phyloP scores from a whole-genome alignment of 2,329 filamentous ascomycete species.

The Trematosphaeria pertusa region DNA sequence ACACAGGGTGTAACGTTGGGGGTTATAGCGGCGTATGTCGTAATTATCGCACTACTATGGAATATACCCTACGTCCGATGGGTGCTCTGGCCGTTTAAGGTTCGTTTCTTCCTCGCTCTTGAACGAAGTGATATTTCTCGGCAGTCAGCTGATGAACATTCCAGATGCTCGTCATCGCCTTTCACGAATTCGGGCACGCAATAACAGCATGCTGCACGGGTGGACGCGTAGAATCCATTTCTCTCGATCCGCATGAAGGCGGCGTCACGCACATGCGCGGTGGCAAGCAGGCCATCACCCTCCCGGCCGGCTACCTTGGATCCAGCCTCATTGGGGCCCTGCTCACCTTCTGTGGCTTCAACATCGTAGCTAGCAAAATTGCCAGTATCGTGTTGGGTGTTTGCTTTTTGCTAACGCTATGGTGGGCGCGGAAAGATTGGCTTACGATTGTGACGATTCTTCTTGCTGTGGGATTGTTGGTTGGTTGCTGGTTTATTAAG shows the following conservation, averaged over 20 bases:
- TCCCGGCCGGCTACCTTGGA: slow-evolving; percentile 80
- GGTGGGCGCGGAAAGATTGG: slow-evolving; percentile 83
- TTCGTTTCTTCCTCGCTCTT: slow-evolving; percentile 38
- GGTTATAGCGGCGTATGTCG: slow-evolving; percentile 74
- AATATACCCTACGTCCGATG: slow-evolving; percentile 79
- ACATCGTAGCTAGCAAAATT: slow-evolving; percentile 82
- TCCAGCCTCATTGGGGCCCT: slow-evolving; percentile 78
- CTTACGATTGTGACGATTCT: slow-evolving; percentile 75
- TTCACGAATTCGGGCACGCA: slow-evolving; percentile 81
- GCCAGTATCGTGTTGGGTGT: slow-evolving; percentile 75
- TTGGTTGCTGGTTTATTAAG: slow-evolving; percentile 81
- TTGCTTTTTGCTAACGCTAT: slow-evolving; percentile 79
- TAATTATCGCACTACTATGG: slow-evolving; percentile 78
- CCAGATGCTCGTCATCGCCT: slow-evolving; percentile 82
- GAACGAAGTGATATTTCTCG: slow-evolving; percentile 1
- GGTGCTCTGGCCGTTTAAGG: slow-evolving; percentile 82
- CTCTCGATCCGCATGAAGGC: slow-evolving; percentile 76
- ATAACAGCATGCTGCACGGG: slow-evolving; percentile 75
- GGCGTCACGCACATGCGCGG: slow-evolving; percentile 81
- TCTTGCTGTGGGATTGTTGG: slow-evolving; percentile 71
- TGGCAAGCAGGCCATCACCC: slow-evolving; percentile 71
- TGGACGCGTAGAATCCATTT: slow-evolving; percentile 76
- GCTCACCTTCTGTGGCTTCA: slow-evolving; percentile 80
- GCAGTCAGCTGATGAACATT: slow-evolving; percentile 8
- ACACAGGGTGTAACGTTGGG: slow-evolving; percentile 76